Conservation (phyloP, 495 filamentous ascomycete species). For the Aspergillus funiculosus region DNA sequence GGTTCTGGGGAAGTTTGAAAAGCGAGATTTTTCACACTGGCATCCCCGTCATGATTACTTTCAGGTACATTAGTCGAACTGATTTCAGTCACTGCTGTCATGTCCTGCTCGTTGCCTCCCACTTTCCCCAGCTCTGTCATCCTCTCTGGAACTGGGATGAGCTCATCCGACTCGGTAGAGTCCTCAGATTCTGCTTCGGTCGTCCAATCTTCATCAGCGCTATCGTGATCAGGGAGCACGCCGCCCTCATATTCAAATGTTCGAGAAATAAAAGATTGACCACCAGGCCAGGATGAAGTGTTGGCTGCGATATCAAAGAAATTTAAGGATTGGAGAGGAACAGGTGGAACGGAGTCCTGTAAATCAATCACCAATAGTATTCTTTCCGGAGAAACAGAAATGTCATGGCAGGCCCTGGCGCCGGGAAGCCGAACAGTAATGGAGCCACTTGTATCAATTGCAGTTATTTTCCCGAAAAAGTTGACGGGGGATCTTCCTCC, state of each 20-base stretch:
- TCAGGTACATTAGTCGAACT: not conserved
- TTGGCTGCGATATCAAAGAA: not conserved
- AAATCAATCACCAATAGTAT: slow-evolving; percentile 36
- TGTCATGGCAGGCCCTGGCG: slow-evolving; percentile 40
- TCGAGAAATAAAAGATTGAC: slow-evolving; percentile 5
- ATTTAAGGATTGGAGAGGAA: not conserved
- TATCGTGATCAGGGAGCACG: slow-evolving; percentile 28
- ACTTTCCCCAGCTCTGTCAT: not conserved
- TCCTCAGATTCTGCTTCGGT: slow-evolving; percentile 17
- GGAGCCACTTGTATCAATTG: slow-evolving; percentile 47
- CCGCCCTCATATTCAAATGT: slow-evolving; percentile 36
- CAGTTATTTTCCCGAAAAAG: slow-evolving; percentile 54
- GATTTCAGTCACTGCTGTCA: slow-evolving; percentile 14
- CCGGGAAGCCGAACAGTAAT: slow-evolving; percentile 50
- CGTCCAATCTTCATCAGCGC: slow-evolving; percentile 32
- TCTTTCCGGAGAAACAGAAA: slow-evolving; percentile 43
- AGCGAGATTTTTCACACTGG: not conserved
- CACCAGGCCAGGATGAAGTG: not conserved
- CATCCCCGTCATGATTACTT: not conserved
- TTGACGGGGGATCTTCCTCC: slow-evolving; percentile 21
- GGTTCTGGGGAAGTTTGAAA: not conserved
- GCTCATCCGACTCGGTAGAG: not conserved
- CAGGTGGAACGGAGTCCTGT: slow-evolving; percentile 16
- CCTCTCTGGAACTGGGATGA: not conserved
- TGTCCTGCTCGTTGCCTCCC: slow-evolving; percentile 10